Conservation (phyloP, 257 asterid species). For the Nicotiana noctiflora region DNA sequence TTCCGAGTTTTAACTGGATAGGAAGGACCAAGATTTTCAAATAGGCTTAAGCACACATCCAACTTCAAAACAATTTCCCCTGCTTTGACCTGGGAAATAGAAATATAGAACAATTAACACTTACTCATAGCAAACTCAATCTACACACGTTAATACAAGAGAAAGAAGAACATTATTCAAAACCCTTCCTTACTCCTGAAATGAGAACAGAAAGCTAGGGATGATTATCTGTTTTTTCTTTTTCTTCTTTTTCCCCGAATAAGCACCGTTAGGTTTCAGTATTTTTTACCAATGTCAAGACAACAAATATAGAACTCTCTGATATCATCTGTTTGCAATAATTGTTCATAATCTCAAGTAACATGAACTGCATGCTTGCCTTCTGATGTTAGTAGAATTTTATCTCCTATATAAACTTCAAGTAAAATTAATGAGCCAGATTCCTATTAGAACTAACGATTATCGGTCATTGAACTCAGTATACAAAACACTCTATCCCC, state of each 20-base stretch:
- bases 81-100: not conserved
- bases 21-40: constrained; percentile 21
- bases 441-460: not conserved
- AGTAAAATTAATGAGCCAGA: not conserved
- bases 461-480: not conserved
- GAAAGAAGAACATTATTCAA: not conserved
- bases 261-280: not conserved
- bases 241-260: too few relatives aligned
- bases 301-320: not conserved
- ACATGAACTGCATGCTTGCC: not conserved
- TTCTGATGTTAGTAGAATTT: not conserved
- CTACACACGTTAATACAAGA: not conserved
- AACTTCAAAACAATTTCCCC: not conserved
- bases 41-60: constrained; percentile 18
- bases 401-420: not conserved
- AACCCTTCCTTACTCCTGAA: not conserved
- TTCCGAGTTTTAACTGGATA: constrained; percentile 28
- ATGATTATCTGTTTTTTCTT: too few relatives aligned
- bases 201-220: too few relatives aligned
- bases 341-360: not conserved
- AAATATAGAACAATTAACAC: not conserved
- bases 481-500: not conserved
- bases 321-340: not conserved
- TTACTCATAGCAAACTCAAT: not conserved
- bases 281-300: not conserved